Evolutionary conservation across 768 basidiomycete genomes (phyloP).

Genomic region (Lactarius deliciosus): DNA sequence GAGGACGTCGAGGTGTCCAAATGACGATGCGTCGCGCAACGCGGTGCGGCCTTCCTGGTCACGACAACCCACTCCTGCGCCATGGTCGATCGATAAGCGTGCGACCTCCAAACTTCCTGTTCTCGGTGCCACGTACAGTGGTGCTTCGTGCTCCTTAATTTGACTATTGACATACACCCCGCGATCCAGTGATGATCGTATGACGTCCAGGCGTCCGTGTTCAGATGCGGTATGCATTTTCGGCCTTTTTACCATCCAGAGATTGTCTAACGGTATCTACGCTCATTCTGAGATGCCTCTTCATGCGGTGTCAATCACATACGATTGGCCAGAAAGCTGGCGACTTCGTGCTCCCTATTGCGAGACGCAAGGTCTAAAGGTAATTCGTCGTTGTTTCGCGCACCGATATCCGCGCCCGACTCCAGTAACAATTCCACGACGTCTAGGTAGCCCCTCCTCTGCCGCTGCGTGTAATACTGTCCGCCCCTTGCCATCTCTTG

Average conservation of each 20-base stretch:
- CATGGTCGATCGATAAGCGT: not conserved
- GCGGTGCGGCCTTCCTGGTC: not conserved
- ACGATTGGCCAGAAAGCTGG: not conserved
- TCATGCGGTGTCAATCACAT: not conserved
- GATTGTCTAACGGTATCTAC: not conserved
- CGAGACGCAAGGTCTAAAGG: not conserved
- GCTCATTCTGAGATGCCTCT: not conserved
- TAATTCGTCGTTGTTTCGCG: not conserved
- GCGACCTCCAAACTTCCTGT: not conserved
- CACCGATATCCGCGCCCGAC: not conserved
- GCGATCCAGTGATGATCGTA: not conserved
- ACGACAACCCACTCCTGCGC: not conserved
- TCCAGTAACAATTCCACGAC: not conserved
- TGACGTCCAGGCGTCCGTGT: not conserved
- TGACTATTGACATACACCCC: not conserved
- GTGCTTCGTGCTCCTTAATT: not conserved
- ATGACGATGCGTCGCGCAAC: not conserved
- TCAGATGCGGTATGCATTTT: not conserved
- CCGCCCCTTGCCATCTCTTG: not conserved
- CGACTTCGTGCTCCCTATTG: not conserved
- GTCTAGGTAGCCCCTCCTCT: not conserved
- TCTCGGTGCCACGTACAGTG: not conserved
- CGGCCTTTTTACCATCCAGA: not conserved
- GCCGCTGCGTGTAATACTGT: not conserved
- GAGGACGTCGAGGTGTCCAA: not conserved